A percentile compares a stretch with the other conserved stretches of the same genome.
phyloP scores from a whole-genome alignment of 169 alveolate genomes.

The Prorocentrum cordatum region DNA sequence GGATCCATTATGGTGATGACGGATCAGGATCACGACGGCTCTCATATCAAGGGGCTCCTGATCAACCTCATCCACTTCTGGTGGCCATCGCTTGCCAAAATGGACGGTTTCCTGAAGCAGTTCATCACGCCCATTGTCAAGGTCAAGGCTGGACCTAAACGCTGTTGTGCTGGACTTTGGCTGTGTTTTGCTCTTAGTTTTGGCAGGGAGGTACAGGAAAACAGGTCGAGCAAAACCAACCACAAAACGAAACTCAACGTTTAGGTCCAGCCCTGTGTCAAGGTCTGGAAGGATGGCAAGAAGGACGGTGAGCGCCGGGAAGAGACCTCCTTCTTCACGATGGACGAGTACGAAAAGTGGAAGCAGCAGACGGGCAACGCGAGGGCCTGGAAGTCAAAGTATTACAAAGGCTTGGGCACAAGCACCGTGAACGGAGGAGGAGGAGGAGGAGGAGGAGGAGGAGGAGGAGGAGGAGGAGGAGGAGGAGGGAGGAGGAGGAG shows the following conservation, averaged over 20 bases:
- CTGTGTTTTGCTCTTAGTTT: no score
- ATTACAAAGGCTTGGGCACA: conserved; percentile 99
- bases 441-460: no score
- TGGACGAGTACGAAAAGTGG: conserved; percentile 92
- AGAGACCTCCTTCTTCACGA: conserved; percentile 91
- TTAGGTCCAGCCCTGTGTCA: no score
- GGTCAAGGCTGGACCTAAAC: no score
- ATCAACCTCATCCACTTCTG: conserved; percentile 92
- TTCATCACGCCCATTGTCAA: conserved; percentile 98
- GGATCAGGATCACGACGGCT: conserved; percentile 37
- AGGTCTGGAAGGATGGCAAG: conserved; percentile 52
- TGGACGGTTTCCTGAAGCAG: conserved; percentile 91
- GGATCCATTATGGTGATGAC: conserved; percentile 51
- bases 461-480: no score
- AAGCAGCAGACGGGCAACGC: no score
- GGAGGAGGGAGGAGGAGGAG: no score
- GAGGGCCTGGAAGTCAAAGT: no score
- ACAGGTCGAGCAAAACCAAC: conserved; percentile 89
- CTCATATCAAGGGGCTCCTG: conserved; percentile 89
- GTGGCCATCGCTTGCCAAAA: conserved; percentile 95
- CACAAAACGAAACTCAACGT: conserved; percentile 91
- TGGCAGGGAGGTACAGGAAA: no score
- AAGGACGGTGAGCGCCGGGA: conserved; percentile 56
- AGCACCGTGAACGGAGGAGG: conserved; percentile 95
- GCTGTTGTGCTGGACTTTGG: no score